Evolutionary conservation across 179 eudicot genomes (phyloP).

Genomic region (Carnegiea gigantea): DNA sequence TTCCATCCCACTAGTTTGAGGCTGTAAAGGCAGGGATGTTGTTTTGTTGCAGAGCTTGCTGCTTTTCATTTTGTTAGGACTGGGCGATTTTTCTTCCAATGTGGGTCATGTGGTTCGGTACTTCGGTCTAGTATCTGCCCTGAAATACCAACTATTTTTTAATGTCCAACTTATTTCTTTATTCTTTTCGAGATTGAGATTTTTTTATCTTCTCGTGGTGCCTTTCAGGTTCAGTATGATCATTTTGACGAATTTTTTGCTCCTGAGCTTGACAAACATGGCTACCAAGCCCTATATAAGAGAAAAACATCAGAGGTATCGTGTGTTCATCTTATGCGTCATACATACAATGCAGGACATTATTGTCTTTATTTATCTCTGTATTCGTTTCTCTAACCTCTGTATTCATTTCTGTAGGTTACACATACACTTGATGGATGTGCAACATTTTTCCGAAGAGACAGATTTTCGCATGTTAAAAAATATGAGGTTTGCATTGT

Average conservation of each 20-base stretch:
- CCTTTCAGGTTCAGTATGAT: conserved; percentile 83
- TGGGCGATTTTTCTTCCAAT: too few relatives aligned
- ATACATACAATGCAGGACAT: neutral
- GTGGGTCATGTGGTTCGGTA: too few relatives aligned
- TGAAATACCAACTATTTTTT: neutral
- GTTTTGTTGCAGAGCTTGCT: too few relatives aligned
- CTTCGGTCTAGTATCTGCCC: neutral
- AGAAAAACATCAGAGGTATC: conserved; percentile 89
- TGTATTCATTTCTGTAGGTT: conserved; percentile 42
- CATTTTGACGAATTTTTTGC: conserved; percentile 87
- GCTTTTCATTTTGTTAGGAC: too few relatives aligned
- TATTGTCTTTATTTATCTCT: neutral
- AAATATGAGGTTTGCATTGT: conserved; percentile 76
- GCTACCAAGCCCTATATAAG: conserved; percentile 88
- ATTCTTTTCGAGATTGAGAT: neutral
- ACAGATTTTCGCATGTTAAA: conserved; percentile 86
- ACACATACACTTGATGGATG: conserved; percentile 75
- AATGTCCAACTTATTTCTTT: neutral
- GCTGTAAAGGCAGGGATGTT: too few relatives aligned
- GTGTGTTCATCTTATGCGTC: conserved; percentile 6
- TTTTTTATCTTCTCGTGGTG: conserved; percentile 18
- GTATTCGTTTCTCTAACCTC: neutral
- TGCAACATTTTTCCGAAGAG: conserved; percentile 97
- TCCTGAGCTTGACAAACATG: conserved; percentile 97
- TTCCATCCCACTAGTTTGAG: too few relatives aligned